Evolutionary conservation across 306 rosid species (phyloP), one percentile per base, ranked within the genome.

Genomic region (Fragaria nilgerrensis): DNA sequence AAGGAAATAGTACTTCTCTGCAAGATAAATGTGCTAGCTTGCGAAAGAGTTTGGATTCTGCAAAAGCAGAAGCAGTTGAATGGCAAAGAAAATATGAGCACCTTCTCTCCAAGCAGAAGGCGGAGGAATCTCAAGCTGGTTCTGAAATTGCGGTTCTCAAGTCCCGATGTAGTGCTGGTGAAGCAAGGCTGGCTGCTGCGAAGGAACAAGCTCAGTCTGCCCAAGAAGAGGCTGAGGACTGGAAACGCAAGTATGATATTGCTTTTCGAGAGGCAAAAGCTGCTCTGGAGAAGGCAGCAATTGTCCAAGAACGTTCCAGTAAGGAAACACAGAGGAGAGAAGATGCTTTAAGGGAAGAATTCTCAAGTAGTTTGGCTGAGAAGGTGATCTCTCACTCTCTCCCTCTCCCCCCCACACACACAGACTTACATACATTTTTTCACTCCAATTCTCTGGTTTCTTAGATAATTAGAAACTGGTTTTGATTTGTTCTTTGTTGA

Each of bases 181-280:
- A 96, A 81, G 98, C 99, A 78, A 88, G 96, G 86, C 79, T 92
- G 62, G 94, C 96, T 53, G 99, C 99, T 74, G 93, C 98, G 77
- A 85, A 80, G 77, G 98, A 96, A 75, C 99, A 88, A 78, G 86
- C 92, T 48, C 94, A 92, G 79, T 96, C 99, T 81, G 96, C 99
- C 29, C 96, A 89, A 80, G 99, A 89, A 86, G 99, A 96, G 82
- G 98, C 98, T 39, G 93, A 85, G 80, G 98, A 92, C 83, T 96
- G 99, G 99, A 93, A 96, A 76, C 81, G 98, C 81, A 96, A 93
- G 78, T 96, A 84, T 82, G 97, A 92, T 48, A 77, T 83, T 82
- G 99, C 98, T 20, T 64, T 82, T 69, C 86, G 94, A 85, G 99
- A 93, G 58, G 94, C 98, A 73, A 92, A 92, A 87, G 66, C 89